These are phyloP conservation scores for Xylaria telfairii DNA, from an alignment of 495 filamentous ascomycete genomes.

Conservation along the genomic window DNA sequence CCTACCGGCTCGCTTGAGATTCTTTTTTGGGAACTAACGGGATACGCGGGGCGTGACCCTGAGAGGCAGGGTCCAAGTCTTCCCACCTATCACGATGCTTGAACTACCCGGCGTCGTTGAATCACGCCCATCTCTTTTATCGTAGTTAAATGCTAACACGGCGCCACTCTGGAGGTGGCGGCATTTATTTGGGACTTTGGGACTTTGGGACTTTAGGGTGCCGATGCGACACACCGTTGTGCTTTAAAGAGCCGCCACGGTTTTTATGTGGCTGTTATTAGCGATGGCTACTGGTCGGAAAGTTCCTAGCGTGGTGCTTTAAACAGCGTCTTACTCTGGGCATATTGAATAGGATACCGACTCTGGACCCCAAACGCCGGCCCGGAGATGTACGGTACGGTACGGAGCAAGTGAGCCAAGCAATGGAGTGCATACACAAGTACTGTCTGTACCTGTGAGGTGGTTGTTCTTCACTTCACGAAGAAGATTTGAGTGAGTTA, in stretches of 20 bases:
- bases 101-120: neutral
- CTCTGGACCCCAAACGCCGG: neutral
- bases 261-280: conserved; percentile 10
- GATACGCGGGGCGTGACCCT: neutral
- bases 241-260: conserved; percentile 14
- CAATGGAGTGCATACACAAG: conserved; percentile 10
- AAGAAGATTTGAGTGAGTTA: neutral
- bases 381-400: neutral
- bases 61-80: neutral
- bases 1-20: conserved; percentile 8
- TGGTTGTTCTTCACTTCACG: neutral
- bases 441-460: neutral
- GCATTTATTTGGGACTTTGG: conserved; percentile 13
- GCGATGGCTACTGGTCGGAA: conserved; percentile 5
- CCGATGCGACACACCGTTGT: conserved; percentile 7
- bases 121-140: neutral
- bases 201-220: conserved; percentile 12
- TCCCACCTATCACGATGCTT: conserved; percentile 14
- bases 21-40: conserved; percentile 18
- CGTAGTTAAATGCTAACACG: neutral
- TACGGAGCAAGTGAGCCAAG: conserved; percentile 7
- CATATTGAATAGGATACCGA: neutral
- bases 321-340: conserved; percentile 11
- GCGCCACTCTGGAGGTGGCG: conserved; percentile 28
- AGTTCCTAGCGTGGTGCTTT: conserved; percentile 12